Base-by-base conservation (phyloP, 2,329 filamentous ascomycete genomes). In the Thelonectria rubi region DNA sequence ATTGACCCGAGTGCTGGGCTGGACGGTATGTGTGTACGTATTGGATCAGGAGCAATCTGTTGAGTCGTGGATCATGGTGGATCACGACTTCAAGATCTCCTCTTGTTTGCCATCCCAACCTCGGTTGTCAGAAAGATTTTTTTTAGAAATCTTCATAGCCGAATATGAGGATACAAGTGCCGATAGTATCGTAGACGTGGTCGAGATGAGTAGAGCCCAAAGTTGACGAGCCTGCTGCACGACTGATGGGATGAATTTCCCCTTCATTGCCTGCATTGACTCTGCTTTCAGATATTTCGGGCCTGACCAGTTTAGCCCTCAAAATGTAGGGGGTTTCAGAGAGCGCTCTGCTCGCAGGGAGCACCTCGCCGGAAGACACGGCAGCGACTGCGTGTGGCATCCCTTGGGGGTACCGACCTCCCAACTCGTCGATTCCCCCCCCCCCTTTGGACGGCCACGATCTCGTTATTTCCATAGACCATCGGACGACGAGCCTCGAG, bases 1-100 rank as follows among this genome's bases (percentile, higher is more conserved):
- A 17, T 71, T 68, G 47, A 61, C 63, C 68, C 66, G 68, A 50
- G n/a, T 48, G 32, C 24, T 57, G 34, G 12, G 45, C 32, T 49
- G 20, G 30, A n/a, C 37, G 43, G 30, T 24, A 20, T 9, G 26
- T 60, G 32, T 58, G 49, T 62, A 53, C 51, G 56, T 53, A 17
- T 32, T 18, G 18, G 51, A 58, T 34, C 48, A 42, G n/a, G 40
- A 46, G 51, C 45, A 57, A 56, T 42, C 56, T 46, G 34, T 49
- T 45, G 24, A 43, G 39, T 48, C 57, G 55, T 50, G 52, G 49
- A 53, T 50, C 39, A 47, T 49, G 47, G 40, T 57, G 53, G 50
- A 63, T 65, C 45, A 56, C 24, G 17, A 49, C 49, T 61, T 51
- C 48, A 52, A 45, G 24, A 43, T 50, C 12, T 34, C 15, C 18